Conservation (phyloP, 1,284 basidiomycete genomes). For the Dichomitus squalens region DNA sequence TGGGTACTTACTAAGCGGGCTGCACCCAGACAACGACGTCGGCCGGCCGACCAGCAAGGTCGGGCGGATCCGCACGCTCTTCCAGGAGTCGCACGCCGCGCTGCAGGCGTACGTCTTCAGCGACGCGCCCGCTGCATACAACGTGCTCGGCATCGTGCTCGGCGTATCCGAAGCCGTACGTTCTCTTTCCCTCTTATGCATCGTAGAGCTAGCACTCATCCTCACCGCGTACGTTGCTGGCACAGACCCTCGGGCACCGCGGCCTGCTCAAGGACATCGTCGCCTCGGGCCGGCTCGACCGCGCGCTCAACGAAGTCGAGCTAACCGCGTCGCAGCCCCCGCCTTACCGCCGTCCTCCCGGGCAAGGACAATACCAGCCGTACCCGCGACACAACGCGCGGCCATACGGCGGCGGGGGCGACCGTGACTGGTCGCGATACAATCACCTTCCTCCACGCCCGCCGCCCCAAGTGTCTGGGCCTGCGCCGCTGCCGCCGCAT, state of each 20-base stretch:
- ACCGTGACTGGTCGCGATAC: neutral
- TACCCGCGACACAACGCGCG: slow-evolving; percentile 1
- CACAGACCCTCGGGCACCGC: slow-evolving; percentile 20
- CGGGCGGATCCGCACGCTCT: slow-evolving; percentile 35
- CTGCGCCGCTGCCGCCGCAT: neutral
- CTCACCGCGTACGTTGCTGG: too few species aligned
- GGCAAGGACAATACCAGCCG: slow-evolving; percentile 1
- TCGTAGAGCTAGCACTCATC: neutral
- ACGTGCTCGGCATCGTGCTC: slow-evolving; percentile 31
- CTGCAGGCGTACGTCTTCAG: slow-evolving; percentile 23
- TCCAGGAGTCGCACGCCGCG: slow-evolving; percentile 36
- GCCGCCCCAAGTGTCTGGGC: too few species aligned
- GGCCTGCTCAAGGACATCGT: slow-evolving; percentile 16
- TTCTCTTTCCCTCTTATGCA: neutral
- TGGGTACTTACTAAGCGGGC: neutral
- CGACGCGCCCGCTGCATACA: slow-evolving; percentile 11
- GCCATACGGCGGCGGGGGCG: neutral
- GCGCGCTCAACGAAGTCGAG: slow-evolving; percentile 9
- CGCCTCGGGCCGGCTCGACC: slow-evolving; percentile 15
- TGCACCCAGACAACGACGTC: slow-evolving; percentile 39
- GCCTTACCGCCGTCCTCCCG: slow-evolving; percentile 1
- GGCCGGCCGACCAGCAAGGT: slow-evolving; percentile 40
- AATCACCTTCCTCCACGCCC: neutral
- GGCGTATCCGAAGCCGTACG: slow-evolving; percentile 23
- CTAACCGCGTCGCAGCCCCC: neutral